Evolutionary conservation across 1,284 basidiomycete genomes (phyloP).

Genomic region (Ceratobasidium sp.): DNA sequence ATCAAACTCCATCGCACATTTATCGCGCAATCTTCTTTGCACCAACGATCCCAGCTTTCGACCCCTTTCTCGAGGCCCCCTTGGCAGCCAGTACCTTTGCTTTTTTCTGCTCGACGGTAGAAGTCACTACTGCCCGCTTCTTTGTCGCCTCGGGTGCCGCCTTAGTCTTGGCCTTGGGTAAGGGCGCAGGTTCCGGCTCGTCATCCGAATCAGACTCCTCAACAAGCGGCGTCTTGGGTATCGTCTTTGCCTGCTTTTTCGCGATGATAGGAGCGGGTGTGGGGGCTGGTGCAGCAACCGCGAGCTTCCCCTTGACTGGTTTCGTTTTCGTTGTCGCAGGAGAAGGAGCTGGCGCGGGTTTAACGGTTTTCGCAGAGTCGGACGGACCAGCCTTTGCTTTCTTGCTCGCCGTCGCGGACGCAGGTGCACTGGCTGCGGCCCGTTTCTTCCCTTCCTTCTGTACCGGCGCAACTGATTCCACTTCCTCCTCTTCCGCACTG

Average conservation of each 20-base stretch:
- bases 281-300: neutral
- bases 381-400: conserved; percentile 39
- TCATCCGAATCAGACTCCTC: conserved; percentile 31
- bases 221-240: conserved; percentile 25
- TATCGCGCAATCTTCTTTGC: conserved; percentile 4
- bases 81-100: conserved; percentile 27
- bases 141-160: neutral
- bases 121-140: neutral
- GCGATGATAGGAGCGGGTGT: neutral
- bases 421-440: conserved; percentile 47
- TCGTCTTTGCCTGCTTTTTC: conserved; percentile 15
- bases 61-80: neutral
- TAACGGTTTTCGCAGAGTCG: conserved; percentile 43
- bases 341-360: conserved; percentile 44
- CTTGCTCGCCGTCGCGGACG: conserved; percentile 53
- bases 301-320: conserved; percentile 35
- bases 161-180: neutral
- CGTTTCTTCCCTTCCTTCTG: conserved; percentile 50
- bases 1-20: too few relatives aligned
- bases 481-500: conserved; percentile 51
- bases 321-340: conserved; percentile 46
- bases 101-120: conserved; percentile 25
- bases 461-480: conserved; percentile 48
- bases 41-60: conserved; percentile 20
- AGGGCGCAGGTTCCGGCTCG: conserved; percentile 8